phyloP scores from a whole-genome alignment of 495 filamentous ascomycete species.

The Daldinia caldariorum region DNA sequence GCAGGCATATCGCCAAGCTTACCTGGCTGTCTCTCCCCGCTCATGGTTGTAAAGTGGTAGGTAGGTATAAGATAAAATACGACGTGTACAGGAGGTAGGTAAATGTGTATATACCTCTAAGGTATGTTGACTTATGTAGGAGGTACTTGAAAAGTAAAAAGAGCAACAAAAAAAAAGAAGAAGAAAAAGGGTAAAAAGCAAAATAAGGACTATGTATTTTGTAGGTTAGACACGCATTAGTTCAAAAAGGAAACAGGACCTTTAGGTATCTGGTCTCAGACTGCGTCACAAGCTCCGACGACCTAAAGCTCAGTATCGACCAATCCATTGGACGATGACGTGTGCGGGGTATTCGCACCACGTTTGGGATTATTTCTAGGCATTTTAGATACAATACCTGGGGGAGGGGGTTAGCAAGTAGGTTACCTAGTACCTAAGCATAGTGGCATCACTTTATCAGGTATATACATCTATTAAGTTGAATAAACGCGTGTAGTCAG shows the following conservation, averaged over 20 bases:
- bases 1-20: constrained; percentile 66
- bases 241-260: constrained; percentile 12
- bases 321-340: constrained; percentile 40
- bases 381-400: neutral
- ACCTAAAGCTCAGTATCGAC: constrained; percentile 18
- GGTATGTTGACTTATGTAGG: neutral
- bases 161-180: neutral
- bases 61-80: neutral
- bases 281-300: constrained; percentile 33
- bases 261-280: constrained; percentile 31
- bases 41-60: constrained; percentile 9
- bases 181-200: neutral
- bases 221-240: neutral
- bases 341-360: constrained; percentile 34
- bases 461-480: neutral
- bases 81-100: too few relatives aligned
- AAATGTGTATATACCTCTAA: too few relatives aligned
- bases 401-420: neutral
- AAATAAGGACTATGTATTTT: neutral
- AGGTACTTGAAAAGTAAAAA: neutral
- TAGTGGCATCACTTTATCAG: neutral
- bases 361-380: constrained; percentile 5
- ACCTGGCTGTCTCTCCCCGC: constrained; percentile 42
- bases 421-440: too few relatives aligned
- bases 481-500: neutral